Conservation (phyloP, 257 asterid species). For the Scutellaria barbata region DNA sequence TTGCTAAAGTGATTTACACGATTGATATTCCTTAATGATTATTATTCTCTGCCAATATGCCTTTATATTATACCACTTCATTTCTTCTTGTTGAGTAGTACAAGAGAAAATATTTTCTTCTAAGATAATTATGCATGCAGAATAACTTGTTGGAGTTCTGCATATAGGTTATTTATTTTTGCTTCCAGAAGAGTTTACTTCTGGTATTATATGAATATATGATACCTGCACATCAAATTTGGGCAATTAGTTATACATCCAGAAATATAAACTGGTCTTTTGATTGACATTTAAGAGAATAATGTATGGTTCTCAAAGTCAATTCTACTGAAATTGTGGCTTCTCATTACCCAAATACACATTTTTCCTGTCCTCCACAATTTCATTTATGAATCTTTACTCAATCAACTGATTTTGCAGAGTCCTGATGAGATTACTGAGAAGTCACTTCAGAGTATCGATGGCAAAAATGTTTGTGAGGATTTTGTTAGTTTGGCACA, state of each 20-base stretch:
- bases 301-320: not conserved
- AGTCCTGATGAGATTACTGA: constrained; percentile 84
- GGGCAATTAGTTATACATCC: not conserved
- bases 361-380: not conserved
- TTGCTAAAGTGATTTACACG: constrained; percentile 18
- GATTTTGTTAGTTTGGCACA: constrained; percentile 86
- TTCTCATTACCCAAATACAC: constrained; percentile 5
- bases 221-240: constrained; percentile 14
- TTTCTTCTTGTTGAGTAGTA: not conserved
- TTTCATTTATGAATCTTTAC: constrained; percentile 29
- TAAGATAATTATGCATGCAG: too few species aligned
- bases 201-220: not conserved
- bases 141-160: not conserved
- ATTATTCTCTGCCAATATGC: not conserved
- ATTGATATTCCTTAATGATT: constrained; percentile 10
- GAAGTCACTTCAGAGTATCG: constrained; percentile 69
- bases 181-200: constrained; percentile 17
- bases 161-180: constrained; percentile 3
- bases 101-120: not conserved
- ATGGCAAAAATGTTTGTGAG: constrained; percentile 73
- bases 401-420: constrained; percentile 54
- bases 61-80: not conserved
- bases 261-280: constrained; percentile 2
- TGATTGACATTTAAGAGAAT: not conserved
- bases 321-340: not conserved